These are phyloP conservation scores for Globisporangium camurandrum DNA, from an alignment of 352 stramenopile genomes.

Conservation along the genomic window DNA sequence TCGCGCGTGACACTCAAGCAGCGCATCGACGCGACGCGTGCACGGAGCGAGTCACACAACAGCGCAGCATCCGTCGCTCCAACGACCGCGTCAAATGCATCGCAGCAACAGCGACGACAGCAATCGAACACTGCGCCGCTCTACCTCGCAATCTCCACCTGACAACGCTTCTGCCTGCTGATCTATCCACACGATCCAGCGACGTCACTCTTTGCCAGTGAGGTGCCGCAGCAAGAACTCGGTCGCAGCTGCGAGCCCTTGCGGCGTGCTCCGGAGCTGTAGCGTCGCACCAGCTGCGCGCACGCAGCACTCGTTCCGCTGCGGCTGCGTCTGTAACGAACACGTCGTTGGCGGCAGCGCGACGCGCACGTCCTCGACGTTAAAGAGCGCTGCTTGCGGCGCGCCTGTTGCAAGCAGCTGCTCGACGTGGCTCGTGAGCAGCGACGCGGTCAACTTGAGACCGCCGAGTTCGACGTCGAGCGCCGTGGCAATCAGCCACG, in stretches of 20 bases:
- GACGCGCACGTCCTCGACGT: slow-evolving; percentile 37
- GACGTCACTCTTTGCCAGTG: slow-evolving; percentile 9
- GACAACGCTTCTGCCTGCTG: slow-evolving; percentile 6
- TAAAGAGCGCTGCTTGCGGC: slow-evolving; percentile 16
- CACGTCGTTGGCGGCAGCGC: slow-evolving; percentile 17
- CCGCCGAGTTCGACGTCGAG: slow-evolving; percentile 40
- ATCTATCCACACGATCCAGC: no score
- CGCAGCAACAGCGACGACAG: slow-evolving; percentile 6
- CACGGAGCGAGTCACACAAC: neutral
- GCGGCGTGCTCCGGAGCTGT: slow-evolving; percentile 47
- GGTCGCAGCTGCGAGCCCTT: slow-evolving; percentile 46
- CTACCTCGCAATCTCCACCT: slow-evolving; percentile 63
- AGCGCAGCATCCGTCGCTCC: no score
- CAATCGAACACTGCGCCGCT: slow-evolving; percentile 16
- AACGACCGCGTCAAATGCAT: neutral
- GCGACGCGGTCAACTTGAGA: slow-evolving; percentile 36
- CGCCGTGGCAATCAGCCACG: slow-evolving; percentile 42
- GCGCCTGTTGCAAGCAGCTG: slow-evolving; percentile 13
- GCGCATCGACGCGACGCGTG: slow-evolving; percentile 21
- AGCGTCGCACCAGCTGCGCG: slow-evolving; percentile 30
- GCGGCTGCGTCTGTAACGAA: slow-evolving; percentile 37
- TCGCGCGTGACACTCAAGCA: slow-evolving; percentile 49
- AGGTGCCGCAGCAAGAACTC: slow-evolving; percentile 36
- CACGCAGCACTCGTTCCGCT: slow-evolving; percentile 47
- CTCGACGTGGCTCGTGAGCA: slow-evolving; percentile 42